These are phyloP conservation scores for Coemansia sp. DNA, from an alignment of 192 early-diverging fungal species.

Conservation along the genomic window DNA sequence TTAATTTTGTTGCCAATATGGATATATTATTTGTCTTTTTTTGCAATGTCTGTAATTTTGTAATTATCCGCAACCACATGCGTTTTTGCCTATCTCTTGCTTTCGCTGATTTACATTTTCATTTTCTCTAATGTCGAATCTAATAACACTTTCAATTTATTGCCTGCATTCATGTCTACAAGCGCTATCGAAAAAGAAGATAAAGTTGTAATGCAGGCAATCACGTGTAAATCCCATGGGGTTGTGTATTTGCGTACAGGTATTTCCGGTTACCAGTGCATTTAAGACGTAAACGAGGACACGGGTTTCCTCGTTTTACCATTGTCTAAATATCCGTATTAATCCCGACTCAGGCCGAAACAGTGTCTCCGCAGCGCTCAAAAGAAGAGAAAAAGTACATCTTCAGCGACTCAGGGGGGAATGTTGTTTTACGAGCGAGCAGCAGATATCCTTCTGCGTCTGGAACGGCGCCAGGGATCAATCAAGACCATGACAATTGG, in stretches of 20 bases:
- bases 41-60: neutral
- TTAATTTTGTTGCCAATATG: neutral
- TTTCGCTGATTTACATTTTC: neutral
- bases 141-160: no score
- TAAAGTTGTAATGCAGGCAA: neutral
- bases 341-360: no score
- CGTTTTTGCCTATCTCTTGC: neutral
- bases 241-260: neutral
- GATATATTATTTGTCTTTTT: neutral
- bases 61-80: neutral
- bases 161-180: no score
- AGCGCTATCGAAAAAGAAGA: neutral
- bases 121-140: no score
- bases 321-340: neutral
- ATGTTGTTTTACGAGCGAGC: conserved; percentile 68
- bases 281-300: neutral
- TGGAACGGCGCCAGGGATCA: conserved; percentile 70
- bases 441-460: conserved; percentile 72
- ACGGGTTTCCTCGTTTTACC: neutral
- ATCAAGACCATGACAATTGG: conserved; percentile 77
- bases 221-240: conserved; percentile 12
- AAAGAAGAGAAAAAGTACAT: no score
- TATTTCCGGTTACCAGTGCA: conserved; percentile 1
- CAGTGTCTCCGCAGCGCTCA: neutral
- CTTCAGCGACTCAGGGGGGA: neutral